Base-by-base conservation (phyloP, 164 flowering plant genomes). In the Magnolia sinica region DNA sequence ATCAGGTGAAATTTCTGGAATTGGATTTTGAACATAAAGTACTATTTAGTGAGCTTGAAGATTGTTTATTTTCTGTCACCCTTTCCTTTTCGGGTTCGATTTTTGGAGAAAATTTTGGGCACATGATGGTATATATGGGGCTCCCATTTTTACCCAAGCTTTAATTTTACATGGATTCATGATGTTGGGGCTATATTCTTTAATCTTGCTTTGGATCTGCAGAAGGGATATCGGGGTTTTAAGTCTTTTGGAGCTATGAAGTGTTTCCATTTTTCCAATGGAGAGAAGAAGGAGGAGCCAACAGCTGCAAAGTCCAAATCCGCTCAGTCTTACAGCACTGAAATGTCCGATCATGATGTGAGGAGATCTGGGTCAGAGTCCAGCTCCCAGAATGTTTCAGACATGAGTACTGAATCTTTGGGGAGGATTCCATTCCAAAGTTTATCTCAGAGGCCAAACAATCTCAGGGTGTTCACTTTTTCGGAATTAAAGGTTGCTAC, bases 401-500 rank as follows among this genome's bases (percentile, higher is more conserved):
- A 84, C 16, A 76, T 81, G 23, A 92, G 98, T 76, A 58, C 73
- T 5, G 97, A 89, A 49, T 91, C 98, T 18, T 20, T 73, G 16
- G 84, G 82, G 65, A 79, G 86, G 80, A 74, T 76, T 74, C 74
- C 84, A 0, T 79, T 80, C 73, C 87, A 88, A 3, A 83, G 78
- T 74, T 58, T 86, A 65, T 84, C 91, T 71, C 88, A 86, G 20
- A 87, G 81, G 76, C 76, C 91, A 61, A 92, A 84, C 85, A 88
- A 92, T 86, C 93, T 95, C 23, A 87, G 86, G 71, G 91, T 80
- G 11, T 95, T 91, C 82, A 84, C 92, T 7, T 78, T 86, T 72
- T 51, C 89, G 1, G 98, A 91, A 72, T 86, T 95, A 7, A 93
- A 87, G 79, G 74, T 83, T 7, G 91, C 88, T 70, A 91, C 98